These are phyloP conservation scores for Leccinum subtestaceum DNA, from an alignment of 768 basidiomycete genomes.

Conservation along the genomic window DNA sequence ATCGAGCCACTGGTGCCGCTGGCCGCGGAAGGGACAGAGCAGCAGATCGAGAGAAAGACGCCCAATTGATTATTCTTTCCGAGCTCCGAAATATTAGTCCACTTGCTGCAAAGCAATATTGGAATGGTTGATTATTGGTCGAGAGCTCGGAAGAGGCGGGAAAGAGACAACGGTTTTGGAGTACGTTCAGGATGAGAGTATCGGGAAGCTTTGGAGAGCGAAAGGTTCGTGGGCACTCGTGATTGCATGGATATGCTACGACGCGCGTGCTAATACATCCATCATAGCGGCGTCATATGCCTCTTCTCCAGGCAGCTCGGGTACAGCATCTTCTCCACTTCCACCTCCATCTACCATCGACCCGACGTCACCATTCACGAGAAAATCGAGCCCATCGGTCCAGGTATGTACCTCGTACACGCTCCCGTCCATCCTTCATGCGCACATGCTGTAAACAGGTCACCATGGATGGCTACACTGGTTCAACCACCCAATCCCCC, in stretches of 20 bases:
- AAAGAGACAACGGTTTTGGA: conserved; percentile 36
- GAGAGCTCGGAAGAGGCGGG: conserved; percentile 36
- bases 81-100: conserved; percentile 22
- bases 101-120: conserved; percentile 66
- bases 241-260: background rate
- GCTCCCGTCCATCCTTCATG: no score
- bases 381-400: no score
- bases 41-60: conserved; percentile 23
- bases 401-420: no score
- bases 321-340: conserved; percentile 4
- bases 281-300: conserved; percentile 52
- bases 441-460: no score
- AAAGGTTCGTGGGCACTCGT: conserved; percentile 45
- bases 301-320: conserved; percentile 26
- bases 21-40: conserved; percentile 23
- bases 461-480: no score
- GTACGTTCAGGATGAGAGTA: conserved; percentile 47
- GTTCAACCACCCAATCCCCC: no score
- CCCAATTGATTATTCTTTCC: conserved; percentile 25
- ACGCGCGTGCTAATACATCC: background rate
- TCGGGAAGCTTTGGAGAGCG: conserved; percentile 65
- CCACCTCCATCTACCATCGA: conserved; percentile 2
- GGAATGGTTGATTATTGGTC: conserved; percentile 76
- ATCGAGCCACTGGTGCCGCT: conserved; percentile 16
- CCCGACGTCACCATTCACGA: background rate